Base-by-base conservation (phyloP, 2,329 filamentous ascomycete genomes). In the Paraconiothyrium sp. region DNA sequence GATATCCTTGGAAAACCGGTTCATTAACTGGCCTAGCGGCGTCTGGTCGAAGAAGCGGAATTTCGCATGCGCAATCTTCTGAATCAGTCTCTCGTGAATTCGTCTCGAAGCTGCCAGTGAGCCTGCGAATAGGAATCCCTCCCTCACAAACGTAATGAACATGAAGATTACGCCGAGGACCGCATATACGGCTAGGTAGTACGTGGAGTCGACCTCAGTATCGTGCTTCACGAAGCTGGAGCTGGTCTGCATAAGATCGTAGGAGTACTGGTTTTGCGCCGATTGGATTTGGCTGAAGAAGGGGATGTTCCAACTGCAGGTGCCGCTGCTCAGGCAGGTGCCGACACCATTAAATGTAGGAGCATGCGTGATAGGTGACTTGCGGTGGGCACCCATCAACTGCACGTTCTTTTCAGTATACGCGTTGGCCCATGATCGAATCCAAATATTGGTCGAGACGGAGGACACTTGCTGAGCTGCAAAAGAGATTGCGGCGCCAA, bases 21-120 rank as follows among this genome's bases (percentile, higher is more conserved):
- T 99, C 90, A 98, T 98, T 72, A 99, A 85, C 79, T 97, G 94
- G 13, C 95, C 95, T 0, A 98, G 86, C 2, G 95, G 95, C 0
- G 95, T 99, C 1, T 94, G 91, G 74, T 99, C 95, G 73, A 99
- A 99, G 82, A 99, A 99, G 75, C 92, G 93, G 84, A 99, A 98
- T 76, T 93, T 94, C 34, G 95, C 95, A 68, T 94, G 89, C 14
- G 92, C 91, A 27, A 99, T 89, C 1, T 91, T 85, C 32, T 87
- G 85, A 76, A 99, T 90, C 58, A 99, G 84, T 39, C 87, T 84
- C 67, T 90, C 85, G 76, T 99, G 95, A 22, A 99, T 88, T 68
- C 89, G 90, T 82, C 88, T 90, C 30, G 95, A 98, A 2, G 95
- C 95, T 30, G 90, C 90, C 50, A 98, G 84, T 6, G 95, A 97